Conservation (phyloP, 352 stramenopile genomes). For the Phytophthora tubulina region DNA sequence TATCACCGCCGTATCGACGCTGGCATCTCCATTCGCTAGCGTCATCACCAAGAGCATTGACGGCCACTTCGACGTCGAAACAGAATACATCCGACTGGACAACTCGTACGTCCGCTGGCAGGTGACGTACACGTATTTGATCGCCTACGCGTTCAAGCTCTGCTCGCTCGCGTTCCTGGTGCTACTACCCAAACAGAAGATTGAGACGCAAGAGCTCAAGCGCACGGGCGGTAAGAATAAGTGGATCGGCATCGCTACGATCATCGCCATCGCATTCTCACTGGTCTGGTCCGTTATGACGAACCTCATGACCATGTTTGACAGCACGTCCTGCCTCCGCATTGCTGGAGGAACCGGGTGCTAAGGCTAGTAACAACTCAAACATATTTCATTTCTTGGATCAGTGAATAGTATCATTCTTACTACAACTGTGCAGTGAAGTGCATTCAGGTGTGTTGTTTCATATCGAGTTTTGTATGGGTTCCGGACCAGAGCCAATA, state of each 20-base stretch:
- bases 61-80: conserved; percentile 33
- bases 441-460: too few relatives aligned
- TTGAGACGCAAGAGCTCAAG: conserved; percentile 37
- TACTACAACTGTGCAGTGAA: too few relatives aligned
- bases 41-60: conserved; percentile 44
- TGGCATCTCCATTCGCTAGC: conserved; percentile 43
- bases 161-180: conserved; percentile 40
- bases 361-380: too few relatives aligned
- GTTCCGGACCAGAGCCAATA: too few relatives aligned
- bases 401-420: too few relatives aligned
- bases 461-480: too few relatives aligned
- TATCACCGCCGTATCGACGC: conserved; percentile 41
- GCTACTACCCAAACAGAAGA: conserved; percentile 40
- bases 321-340: conserved; percentile 38
- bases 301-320: conserved; percentile 51
- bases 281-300: conserved; percentile 43
- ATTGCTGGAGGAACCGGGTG: conserved; percentile 48
- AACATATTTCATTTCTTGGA: too few relatives aligned
- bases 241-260: conserved; percentile 34
- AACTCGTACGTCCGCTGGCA: conserved; percentile 40
- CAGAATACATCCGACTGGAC: conserved; percentile 37
- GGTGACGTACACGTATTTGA: conserved; percentile 46
- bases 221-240: conserved; percentile 38
- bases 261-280: conserved; percentile 29
- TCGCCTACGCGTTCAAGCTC: conserved; percentile 45